Evolutionary conservation across 768 basidiomycete genomes (phyloP).

Genomic region (Multifurca ochricompacta): DNA sequence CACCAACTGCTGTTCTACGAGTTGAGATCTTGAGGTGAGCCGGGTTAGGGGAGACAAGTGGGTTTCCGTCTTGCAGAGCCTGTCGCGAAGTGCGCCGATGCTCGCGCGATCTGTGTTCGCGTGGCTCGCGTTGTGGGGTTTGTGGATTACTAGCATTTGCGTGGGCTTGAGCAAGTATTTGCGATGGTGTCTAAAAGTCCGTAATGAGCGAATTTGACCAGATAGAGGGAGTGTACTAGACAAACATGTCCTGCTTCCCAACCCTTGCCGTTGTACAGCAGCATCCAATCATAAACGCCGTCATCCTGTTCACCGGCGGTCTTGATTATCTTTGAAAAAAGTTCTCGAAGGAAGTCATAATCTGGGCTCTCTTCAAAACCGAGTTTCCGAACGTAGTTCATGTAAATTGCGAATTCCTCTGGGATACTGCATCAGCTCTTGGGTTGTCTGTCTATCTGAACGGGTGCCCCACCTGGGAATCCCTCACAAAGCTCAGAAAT

Average conservation of each 20-base stretch:
- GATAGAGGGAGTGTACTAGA: constrained; percentile 20
- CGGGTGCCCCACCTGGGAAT: constrained; percentile 68
- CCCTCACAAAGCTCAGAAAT: constrained; percentile 94
- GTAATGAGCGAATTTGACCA: not conserved
- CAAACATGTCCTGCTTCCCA: constrained; percentile 87
- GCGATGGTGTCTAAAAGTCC: constrained; percentile 35
- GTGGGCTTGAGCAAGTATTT: constrained; percentile 42
- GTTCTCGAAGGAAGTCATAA: constrained; percentile 93
- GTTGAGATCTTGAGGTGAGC: constrained; percentile 54
- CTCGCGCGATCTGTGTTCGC: constrained; percentile 38
- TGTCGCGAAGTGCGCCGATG: constrained; percentile 49
- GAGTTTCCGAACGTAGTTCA: constrained; percentile 98
- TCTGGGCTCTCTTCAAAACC: constrained; percentile 97
- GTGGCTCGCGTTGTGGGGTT: constrained; percentile 48
- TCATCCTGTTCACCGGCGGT: constrained; percentile 85
- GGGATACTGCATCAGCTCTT: constrained; percentile 14
- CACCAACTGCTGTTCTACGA: constrained; percentile 41
- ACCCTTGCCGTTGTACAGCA: constrained; percentile 87
- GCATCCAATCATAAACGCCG: constrained; percentile 94
- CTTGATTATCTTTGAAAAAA: constrained; percentile 89
- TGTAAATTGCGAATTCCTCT: constrained; percentile 99
- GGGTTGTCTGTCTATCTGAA: not conserved
- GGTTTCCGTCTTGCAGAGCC: constrained; percentile 42
- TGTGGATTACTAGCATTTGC: constrained; percentile 50
- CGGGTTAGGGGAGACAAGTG: constrained; percentile 58